Evolutionary conservation across 768 basidiomycete genomes (phyloP), one percentile per base, ranked within the genome.

Genomic region (Suillus hirtellus): DNA sequence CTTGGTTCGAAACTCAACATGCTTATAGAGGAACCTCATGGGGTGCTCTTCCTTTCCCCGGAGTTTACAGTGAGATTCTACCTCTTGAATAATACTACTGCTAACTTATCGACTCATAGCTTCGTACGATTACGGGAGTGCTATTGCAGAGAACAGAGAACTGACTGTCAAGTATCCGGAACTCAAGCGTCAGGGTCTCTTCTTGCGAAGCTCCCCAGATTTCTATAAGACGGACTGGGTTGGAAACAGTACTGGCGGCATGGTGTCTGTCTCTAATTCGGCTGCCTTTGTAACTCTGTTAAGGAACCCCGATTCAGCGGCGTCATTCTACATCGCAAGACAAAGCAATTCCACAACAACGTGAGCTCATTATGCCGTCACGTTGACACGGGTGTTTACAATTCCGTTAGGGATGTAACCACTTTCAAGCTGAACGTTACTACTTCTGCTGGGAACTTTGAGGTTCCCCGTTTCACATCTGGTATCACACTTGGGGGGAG

Each of bases 51-150:
- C 89, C 93, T 1, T 90, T 86, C 78, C 92, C 85, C 15, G 89
- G 87, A 10, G 92, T 90, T 17, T 87, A 88, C 70, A 86, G 80
- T 72, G 70, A 73, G 75, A 70, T 54, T 60, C 31, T 49, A 21
- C 37, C 7, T 62, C 59, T 27, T 42, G 11, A 17, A 59, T 9
- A 21, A 19, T 53, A 65, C 63, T 64, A 49, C 10, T 9, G 4
- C 44, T 59, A 8, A 38, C 56, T 58, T 6, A 58, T 58, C 19
- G 17, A 31, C 21, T 37, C 19, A 19, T 27, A 74, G 72, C 84
- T 2, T 92, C 90, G 31, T 95, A 95, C 61, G 93, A 95, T 75
- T 95, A 95, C 62, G 92, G 92, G 21, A 81, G 87, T 49, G 76
- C 88, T 31, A 84, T 92, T 59, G 77, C 84, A 21, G 93, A 95